Evolutionary conservation across 805 yeast genomes (phyloP).

Genomic region (Martiniozyma abietophila): DNA sequence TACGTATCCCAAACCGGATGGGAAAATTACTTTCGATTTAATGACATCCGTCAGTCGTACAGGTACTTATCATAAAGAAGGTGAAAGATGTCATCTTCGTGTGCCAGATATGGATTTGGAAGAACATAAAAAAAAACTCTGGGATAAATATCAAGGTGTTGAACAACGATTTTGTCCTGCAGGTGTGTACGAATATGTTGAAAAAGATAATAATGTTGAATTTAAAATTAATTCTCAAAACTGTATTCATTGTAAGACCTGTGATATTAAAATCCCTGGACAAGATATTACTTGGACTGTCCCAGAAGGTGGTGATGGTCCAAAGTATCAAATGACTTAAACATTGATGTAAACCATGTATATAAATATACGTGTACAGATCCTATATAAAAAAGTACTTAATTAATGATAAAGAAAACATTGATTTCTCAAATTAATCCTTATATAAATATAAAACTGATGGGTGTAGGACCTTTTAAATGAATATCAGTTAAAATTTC

Average conservation of each 20-base stretch:
- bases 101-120: slow-evolving; percentile 52
- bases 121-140: slow-evolving; percentile 59
- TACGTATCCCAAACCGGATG: slow-evolving; percentile 93
- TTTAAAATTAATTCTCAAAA: slow-evolving; percentile 95
- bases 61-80: slow-evolving; percentile 93
- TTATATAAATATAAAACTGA: no score
- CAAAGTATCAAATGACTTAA: slow-evolving; percentile 78
- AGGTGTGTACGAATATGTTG: slow-evolving; percentile 88
- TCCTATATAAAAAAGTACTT: background rate
- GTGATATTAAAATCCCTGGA: slow-evolving; percentile 93
- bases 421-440: no score
- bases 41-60: slow-evolving; percentile 94
- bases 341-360: background rate
- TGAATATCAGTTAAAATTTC: no score
- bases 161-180: slow-evolving; percentile 96
- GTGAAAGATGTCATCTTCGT: slow-evolving; percentile 83
- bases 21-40: slow-evolving; percentile 82
- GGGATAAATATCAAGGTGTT: slow-evolving; percentile 73
- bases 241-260: slow-evolving; percentile 97
- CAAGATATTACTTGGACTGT: slow-evolving; percentile 94
- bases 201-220: slow-evolving; percentile 47
- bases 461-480: no score
- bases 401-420: background rate
- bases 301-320: slow-evolving; percentile 99
- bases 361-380: background rate